phyloP scores from a whole-genome alignment of 179 eudicot genomes.

The Beta lomatogona region DNA sequence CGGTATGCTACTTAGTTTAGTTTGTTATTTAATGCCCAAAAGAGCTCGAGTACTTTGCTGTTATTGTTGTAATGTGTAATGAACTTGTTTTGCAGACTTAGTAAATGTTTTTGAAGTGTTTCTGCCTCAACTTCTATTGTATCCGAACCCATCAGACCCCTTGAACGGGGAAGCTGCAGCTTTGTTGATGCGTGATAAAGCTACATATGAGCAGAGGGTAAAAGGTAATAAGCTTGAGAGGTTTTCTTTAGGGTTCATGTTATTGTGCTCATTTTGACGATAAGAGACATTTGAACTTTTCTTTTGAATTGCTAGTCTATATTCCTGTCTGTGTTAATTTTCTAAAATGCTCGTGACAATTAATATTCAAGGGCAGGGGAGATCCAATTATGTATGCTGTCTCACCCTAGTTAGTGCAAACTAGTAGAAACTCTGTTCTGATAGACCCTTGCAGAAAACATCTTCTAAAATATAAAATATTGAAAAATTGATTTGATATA shows the following conservation, averaged over 20 bases:
- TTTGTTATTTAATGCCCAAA: background rate
- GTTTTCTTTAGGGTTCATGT: slow-evolving; percentile 3
- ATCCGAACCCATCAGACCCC: slow-evolving; percentile 55
- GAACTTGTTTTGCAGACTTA: slow-evolving; percentile 34
- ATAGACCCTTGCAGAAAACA: background rate
- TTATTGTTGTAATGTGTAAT: slow-evolving; percentile 2
- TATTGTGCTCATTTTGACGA: background rate
- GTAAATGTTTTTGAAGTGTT: slow-evolving; percentile 52
- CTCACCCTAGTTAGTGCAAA: background rate
- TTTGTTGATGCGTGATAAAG: slow-evolving; percentile 49
- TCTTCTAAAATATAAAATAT: background rate
- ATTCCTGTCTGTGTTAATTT: background rate
- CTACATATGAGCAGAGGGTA: slow-evolving; percentile 46
- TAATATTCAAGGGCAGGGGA: background rate
- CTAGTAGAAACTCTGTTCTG: background rate
- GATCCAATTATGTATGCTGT: background rate
- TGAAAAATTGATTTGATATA: background rate
- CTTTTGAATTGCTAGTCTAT: background rate
- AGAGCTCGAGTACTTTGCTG: background rate
- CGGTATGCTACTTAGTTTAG: slow-evolving; percentile 24
- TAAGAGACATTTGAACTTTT: slow-evolving; percentile 7
- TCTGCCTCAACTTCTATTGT: slow-evolving; percentile 50
- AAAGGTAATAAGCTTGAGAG: slow-evolving; percentile 35
- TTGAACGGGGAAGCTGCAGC: slow-evolving; percentile 53
- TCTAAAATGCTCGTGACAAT: background rate